Conservation (phyloP, 805 yeast genomes). For the Kodamaea jinghongensis region DNA sequence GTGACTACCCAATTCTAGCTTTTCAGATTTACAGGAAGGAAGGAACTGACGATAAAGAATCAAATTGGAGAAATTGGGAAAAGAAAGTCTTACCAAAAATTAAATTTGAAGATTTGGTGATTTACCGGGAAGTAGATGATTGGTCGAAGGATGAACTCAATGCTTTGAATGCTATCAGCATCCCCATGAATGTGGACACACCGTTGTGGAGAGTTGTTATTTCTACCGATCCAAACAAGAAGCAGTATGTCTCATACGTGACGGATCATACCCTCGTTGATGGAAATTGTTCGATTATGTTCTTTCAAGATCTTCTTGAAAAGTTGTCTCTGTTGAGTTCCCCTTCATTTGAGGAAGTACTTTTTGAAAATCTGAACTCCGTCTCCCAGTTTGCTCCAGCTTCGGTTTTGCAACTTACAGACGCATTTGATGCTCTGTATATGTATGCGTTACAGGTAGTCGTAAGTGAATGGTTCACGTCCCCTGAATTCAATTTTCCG, state of each 20-base stretch:
- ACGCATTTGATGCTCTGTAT: background rate
- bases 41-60: slow-evolving; percentile 1
- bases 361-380: too few species aligned
- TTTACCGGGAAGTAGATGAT: background rate
- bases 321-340: background rate
- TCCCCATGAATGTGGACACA: background rate
- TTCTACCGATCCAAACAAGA: background rate
- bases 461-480: background rate
- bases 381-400: background rate
- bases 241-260: slow-evolving; percentile 4
- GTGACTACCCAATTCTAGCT: slow-evolving; percentile 2
- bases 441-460: slow-evolving; percentile 1
- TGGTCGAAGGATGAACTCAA: background rate
- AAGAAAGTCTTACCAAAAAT: background rate
- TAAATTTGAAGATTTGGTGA: slow-evolving; percentile 6
- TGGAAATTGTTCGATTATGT: slow-evolving; percentile 1
- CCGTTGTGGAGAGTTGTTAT: slow-evolving; percentile 7
- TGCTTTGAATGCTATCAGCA: background rate
- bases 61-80: slow-evolving; percentile 2
- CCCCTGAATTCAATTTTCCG: background rate
- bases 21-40: slow-evolving; percentile 1
- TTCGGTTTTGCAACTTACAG: background rate
- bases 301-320: slow-evolving; percentile 3
- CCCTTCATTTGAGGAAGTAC: too few species aligned
- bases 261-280: slow-evolving; percentile 3